phyloP scores from a whole-genome alignment of 2,329 filamentous ascomycete species.

The Penicillium janthinellum region DNA sequence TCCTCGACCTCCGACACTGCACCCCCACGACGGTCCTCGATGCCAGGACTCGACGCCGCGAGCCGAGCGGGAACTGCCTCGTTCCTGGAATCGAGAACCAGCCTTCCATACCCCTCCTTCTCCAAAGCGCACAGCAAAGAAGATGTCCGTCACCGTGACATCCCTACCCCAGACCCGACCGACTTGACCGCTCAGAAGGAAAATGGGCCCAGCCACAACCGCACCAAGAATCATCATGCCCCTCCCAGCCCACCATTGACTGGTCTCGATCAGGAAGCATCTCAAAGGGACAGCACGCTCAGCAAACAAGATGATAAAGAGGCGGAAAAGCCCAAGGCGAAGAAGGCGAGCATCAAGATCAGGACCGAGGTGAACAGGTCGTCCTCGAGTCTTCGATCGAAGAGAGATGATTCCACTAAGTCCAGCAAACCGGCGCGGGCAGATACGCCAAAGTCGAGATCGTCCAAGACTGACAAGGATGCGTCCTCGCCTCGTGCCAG shows the following conservation, averaged over 20 bases:
- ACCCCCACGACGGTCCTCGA: slow-evolving; percentile 49
- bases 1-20: slow-evolving; percentile 27
- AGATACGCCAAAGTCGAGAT: slow-evolving; percentile 43
- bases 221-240: slow-evolving; percentile 37
- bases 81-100: slow-evolving; percentile 49
- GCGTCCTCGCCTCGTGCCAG: slow-evolving; percentile 38
- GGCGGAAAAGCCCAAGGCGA: slow-evolving; percentile 38
- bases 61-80: slow-evolving; percentile 38
- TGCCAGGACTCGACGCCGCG: slow-evolving; percentile 52
- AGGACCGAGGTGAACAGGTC: slow-evolving; percentile 44
- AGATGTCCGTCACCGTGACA: slow-evolving; percentile 59
- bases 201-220: slow-evolving; percentile 33
- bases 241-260: slow-evolving; percentile 54
- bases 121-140: slow-evolving; percentile 94
- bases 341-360: slow-evolving; percentile 40
- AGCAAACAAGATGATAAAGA: slow-evolving; percentile 35
- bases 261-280: slow-evolving; percentile 43
- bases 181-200: slow-evolving; percentile 59
- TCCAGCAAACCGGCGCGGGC: slow-evolving; percentile 40
- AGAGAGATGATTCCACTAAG: slow-evolving; percentile 42
- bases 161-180: slow-evolving; percentile 71
- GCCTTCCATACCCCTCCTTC: slow-evolving; percentile 75
- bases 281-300: slow-evolving; percentile 39
- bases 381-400: slow-evolving; percentile 44
- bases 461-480: slow-evolving; percentile 38